Evolutionary conservation across 495 filamentous ascomycete genomes (phyloP).

Genomic region (Tuber aestivum): DNA sequence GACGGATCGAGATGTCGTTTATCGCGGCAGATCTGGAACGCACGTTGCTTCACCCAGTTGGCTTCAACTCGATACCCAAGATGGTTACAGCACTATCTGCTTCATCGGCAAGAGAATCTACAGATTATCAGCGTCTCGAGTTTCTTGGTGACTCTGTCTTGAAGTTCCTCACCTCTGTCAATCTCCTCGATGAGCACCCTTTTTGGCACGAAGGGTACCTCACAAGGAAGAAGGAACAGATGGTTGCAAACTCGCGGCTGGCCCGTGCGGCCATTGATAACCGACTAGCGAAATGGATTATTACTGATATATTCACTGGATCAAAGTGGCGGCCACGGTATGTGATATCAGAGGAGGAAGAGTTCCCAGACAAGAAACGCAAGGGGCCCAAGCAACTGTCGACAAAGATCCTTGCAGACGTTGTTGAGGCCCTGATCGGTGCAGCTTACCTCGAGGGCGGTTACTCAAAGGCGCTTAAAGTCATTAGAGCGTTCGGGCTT

Average conservation of each 20-base stretch:
- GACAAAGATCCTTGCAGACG: slow-evolving; percentile 80
- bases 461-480: slow-evolving; percentile 56
- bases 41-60: slow-evolving; percentile 54
- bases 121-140: slow-evolving; percentile 80
- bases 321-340: slow-evolving; percentile 66
- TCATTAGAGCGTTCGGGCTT: slow-evolving; percentile 66
- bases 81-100: slow-evolving; percentile 69
- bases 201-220: slow-evolving; percentile 76
- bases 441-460: slow-evolving; percentile 70
- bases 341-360: slow-evolving; percentile 50
- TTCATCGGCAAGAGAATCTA: slow-evolving; percentile 54
- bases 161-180: slow-evolving; percentile 66
- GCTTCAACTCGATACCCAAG: slow-evolving; percentile 52
- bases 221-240: slow-evolving; percentile 58
- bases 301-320: slow-evolving; percentile 60
- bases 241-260: slow-evolving; percentile 68
- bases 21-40: slow-evolving; percentile 59
- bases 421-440: slow-evolving; percentile 80
- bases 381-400: slow-evolving; percentile 49
- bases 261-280: slow-evolving; percentile 56
- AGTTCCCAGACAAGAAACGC: slow-evolving; percentile 7
- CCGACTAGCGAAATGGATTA: slow-evolving; percentile 68
- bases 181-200: slow-evolving; percentile 60
- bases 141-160: slow-evolving; percentile 83
- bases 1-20: slow-evolving; percentile 59